phyloP scores from a whole-genome alignment of 1,139 yeast genomes.

The Pichia sp. region DNA sequence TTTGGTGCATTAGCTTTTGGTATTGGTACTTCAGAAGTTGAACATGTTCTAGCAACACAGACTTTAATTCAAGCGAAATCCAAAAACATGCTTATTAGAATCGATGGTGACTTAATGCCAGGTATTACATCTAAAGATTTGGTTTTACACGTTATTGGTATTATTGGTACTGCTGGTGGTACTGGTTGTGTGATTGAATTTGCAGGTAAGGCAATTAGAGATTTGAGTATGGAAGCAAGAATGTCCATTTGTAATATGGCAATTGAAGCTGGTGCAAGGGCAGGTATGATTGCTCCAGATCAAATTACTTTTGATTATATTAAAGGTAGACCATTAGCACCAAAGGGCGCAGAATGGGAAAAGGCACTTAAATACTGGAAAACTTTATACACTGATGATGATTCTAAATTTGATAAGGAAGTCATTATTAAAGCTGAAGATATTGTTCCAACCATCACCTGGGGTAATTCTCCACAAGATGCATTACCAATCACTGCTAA shows the following conservation, averaged over 20 bases:
- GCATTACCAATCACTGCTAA: conserved; percentile 87
- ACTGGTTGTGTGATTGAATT: conserved; percentile 95
- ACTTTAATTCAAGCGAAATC: conserved; percentile 91
- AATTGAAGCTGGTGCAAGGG: conserved; percentile 98
- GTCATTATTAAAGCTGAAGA: conserved; percentile 76
- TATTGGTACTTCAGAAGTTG: conserved; percentile 98
- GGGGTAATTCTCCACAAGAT: conserved; percentile 99
- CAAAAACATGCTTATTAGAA: conserved; percentile 85
- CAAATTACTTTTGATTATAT: conserved; percentile 79
- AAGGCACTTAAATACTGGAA: conserved; percentile 90
- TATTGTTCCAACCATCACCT: conserved; percentile 90
- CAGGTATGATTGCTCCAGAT: conserved; percentile 98
- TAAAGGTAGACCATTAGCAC: conserved; percentile 91
- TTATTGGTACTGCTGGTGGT: conserved; percentile 99
- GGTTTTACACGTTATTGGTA: conserved; percentile 88
- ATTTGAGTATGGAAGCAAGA: conserved; percentile 94
- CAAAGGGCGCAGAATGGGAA: conserved; percentile 89
- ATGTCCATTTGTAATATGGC: conserved; percentile 99
- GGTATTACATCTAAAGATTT: conserved; percentile 96
- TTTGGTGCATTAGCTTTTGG: conserved; percentile 98
- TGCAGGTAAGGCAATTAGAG: conserved; percentile 90
- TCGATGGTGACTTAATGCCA: conserved; percentile 73
- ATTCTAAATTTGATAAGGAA: conserved; percentile 82
- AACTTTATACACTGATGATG: conserved; percentile 78
- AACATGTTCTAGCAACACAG: conserved; percentile 96